A percentile compares a stretch with the other conserved stretches of the same genome.
phyloP scores from a whole-genome alignment of 164 flowering plant genomes.

The Kingdonia uniflora region DNA sequence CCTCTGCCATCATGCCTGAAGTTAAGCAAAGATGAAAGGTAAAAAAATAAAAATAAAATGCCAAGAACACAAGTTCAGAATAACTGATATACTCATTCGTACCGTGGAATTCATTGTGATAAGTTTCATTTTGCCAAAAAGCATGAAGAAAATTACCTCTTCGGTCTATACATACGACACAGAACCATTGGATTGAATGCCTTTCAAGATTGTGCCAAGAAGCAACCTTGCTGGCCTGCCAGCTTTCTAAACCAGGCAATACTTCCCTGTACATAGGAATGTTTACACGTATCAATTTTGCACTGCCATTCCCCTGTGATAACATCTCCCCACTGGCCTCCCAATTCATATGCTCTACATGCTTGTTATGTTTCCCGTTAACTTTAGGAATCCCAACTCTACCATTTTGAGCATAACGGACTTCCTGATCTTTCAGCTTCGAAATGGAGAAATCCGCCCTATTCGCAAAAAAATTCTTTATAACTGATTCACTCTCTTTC shows the following conservation, averaged over 20 bases:
- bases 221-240: slow-evolving; percentile 66
- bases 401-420: slow-evolving; percentile 28
- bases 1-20: slow-evolving; percentile 89
- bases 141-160: slow-evolving; percentile 38
- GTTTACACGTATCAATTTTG: slow-evolving; percentile 39
- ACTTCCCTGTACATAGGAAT: slow-evolving; percentile 64
- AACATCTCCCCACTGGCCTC: slow-evolving; percentile 35
- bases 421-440: slow-evolving; percentile 21
- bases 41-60: too few relatives aligned
- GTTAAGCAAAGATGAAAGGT: neutral
- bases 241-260: slow-evolving; percentile 74
- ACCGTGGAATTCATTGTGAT: too few relatives aligned
- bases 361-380: slow-evolving; percentile 79
- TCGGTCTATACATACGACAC: slow-evolving; percentile 66
- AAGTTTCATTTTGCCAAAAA: too few relatives aligned
- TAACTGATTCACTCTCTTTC: slow-evolving; percentile 27
- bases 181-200: slow-evolving; percentile 79
- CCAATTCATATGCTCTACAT: slow-evolving; percentile 42
- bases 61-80: neutral
- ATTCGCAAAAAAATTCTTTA: slow-evolving; percentile 44
- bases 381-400: slow-evolving; percentile 42
- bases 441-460: slow-evolving; percentile 27
- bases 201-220: slow-evolving; percentile 87
- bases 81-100: too few relatives aligned
- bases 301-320: slow-evolving; percentile 49